phyloP scores from a whole-genome alignment of 208 protist genomes.

The Leishmania gerbilli region DNA sequence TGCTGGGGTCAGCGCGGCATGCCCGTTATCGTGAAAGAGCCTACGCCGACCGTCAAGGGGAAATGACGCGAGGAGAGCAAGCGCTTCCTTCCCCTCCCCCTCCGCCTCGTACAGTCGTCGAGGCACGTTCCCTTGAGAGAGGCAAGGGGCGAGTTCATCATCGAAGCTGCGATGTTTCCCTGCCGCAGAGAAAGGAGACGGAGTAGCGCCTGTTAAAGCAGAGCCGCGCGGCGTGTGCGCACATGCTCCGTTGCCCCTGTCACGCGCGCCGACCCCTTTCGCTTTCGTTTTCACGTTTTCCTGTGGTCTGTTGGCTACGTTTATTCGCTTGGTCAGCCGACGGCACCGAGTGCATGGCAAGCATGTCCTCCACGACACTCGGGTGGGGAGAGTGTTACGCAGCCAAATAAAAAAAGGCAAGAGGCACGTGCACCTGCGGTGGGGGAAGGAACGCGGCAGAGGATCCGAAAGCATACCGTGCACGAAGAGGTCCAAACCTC shows the following conservation, averaged over 20 bases:
- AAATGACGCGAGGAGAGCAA: not conserved
- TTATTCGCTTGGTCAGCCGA: not conserved
- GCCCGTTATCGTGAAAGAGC: not conserved
- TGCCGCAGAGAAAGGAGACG: not conserved
- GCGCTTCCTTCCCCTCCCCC: not conserved
- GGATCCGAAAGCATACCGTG: not conserved
- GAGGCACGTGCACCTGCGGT: not conserved
- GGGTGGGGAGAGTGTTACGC: not conserved
- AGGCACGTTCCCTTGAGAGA: not conserved
- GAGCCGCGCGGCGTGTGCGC: not conserved
- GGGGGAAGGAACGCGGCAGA: not conserved
- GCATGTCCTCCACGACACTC: not conserved
- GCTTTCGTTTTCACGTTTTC: not conserved
- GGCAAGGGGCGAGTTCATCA: not conserved
- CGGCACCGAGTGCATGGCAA: not conserved
- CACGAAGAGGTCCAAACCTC: not conserved
- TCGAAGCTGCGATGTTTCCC: not conserved
- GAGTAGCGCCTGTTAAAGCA: not conserved
- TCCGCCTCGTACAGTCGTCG: not conserved
- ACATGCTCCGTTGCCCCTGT: not conserved
- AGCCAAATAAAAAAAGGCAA: not conserved
- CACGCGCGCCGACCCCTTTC: not conserved
- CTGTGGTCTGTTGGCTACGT: not conserved
- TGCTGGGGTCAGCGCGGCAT: not conserved
- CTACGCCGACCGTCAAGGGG: not conserved